phyloP scores from a whole-genome alignment of 2,329 filamentous ascomycete species.

The Ceratocystis destructans region DNA sequence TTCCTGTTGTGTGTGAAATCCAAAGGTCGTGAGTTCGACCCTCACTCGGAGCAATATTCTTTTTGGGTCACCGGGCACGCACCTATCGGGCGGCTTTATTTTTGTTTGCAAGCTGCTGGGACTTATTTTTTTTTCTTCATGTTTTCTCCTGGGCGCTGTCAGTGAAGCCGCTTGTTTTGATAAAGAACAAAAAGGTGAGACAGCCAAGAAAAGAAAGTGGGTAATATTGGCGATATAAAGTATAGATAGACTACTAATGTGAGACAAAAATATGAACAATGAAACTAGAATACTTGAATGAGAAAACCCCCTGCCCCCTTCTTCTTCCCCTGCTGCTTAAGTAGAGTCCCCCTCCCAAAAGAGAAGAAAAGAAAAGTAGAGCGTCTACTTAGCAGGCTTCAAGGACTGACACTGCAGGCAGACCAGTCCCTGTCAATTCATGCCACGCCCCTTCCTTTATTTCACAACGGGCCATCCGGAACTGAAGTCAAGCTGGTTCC shows the following conservation, averaged over 20 bases:
- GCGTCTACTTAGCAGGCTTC: not conserved
- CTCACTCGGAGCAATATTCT: constrained; percentile 19
- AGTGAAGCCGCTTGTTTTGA: no score
- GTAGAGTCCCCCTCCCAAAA: not conserved
- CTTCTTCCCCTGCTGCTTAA: not conserved
- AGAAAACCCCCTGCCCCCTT: not conserved
- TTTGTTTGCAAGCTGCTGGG: no score
- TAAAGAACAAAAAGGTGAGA: no score
- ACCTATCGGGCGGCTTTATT: no score
- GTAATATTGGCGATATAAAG: not conserved
- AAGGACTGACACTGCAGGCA: not conserved
- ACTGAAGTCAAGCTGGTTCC: constrained; percentile 37
- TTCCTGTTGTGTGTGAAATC: constrained; percentile 9
- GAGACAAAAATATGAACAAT: not conserved
- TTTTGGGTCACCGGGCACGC: no score
- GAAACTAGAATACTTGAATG: not conserved
- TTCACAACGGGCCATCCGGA: constrained; percentile 35
- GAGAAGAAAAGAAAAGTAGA: not conserved
- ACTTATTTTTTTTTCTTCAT: no score
- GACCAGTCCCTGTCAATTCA: not conserved
- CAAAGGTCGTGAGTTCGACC: constrained; percentile 21
- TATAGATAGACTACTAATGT: not conserved
- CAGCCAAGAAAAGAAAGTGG: not conserved
- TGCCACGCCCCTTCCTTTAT: constrained; percentile 1
- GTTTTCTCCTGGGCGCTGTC: no score